A percentile compares a stretch with the other conserved stretches of the same genome.
phyloP scores from a whole-genome alignment of 129 eudicot genomes.

The Saussurea involucrata region DNA sequence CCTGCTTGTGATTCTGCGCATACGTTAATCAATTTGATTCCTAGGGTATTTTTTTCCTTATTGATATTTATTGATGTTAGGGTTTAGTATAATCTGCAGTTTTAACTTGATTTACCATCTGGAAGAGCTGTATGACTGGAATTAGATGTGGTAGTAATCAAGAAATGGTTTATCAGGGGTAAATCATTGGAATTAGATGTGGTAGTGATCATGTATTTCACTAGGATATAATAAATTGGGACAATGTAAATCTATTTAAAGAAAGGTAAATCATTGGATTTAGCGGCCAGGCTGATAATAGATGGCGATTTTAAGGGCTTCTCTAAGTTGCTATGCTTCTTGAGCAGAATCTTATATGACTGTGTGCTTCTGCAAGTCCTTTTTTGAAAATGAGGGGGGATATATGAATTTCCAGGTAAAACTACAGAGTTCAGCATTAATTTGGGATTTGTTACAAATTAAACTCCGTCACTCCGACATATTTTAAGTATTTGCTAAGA shows the following conservation, averaged over 20 bases:
- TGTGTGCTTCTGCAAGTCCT: not conserved
- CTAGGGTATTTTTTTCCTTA: conserved; percentile 8
- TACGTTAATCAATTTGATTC: not conserved
- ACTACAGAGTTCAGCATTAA: not conserved
- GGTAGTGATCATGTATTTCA: not conserved
- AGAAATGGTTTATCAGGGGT: too few species aligned
- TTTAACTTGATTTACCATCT: not conserved
- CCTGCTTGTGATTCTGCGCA: not conserved
- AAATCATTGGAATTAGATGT: too few species aligned
- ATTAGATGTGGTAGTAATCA: conserved; percentile 12
- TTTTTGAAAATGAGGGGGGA: not conserved
- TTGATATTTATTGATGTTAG: not conserved
- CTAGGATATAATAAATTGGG: not conserved
- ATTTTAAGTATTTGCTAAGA: not conserved
- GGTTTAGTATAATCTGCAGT: conserved; percentile 8
- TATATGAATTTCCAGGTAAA: not conserved
- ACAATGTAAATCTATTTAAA: not conserved
- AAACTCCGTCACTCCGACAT: not conserved
- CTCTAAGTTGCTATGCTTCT: not conserved
- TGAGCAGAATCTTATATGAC: not conserved
- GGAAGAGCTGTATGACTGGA: conserved; percentile 2
- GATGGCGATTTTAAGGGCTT: not conserved
- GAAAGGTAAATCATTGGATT: not conserved
- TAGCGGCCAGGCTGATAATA: not conserved
- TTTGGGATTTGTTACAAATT: not conserved